These are phyloP conservation scores for Rhizomucor pusillus DNA, from an alignment of 371 early-diverging fungal genomes.

Conservation along the genomic window DNA sequence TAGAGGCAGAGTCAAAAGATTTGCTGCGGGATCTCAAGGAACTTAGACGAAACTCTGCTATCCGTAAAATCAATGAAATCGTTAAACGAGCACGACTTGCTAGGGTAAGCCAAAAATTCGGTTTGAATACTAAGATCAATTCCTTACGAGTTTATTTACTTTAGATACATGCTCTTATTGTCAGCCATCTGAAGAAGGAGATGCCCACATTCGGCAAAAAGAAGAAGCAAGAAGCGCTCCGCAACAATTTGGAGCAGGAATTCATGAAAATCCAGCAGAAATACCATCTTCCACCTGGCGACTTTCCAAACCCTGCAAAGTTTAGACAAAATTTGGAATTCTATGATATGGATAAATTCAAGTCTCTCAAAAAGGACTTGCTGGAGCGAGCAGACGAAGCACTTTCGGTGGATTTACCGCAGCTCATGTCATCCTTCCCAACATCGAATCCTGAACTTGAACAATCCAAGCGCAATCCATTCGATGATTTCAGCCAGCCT, in stretches of 20 bases:
- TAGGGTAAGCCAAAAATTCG: conserved; percentile 27
- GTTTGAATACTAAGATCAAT: neutral
- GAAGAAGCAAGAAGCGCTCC: conserved; percentile 63
- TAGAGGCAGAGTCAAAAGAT: conserved; percentile 78
- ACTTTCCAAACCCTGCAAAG: conserved; percentile 61
- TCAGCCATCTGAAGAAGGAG: conserved; percentile 78
- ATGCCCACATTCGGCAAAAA: conserved; percentile 85
- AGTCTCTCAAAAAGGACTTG: conserved; percentile 61
- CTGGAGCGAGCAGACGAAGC: conserved; percentile 60
- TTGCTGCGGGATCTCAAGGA: conserved; percentile 71
- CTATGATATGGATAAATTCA: conserved; percentile 71
- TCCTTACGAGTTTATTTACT: neutral
- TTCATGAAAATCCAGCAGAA: conserved; percentile 66
- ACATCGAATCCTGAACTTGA: conserved; percentile 48
- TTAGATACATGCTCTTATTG: conserved; percentile 80
- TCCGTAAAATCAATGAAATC: conserved; percentile 89
- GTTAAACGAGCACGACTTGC: conserved; percentile 86
- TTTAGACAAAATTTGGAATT: conserved; percentile 54
- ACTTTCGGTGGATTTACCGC: conserved; percentile 58
- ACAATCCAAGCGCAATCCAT: conserved; percentile 49
- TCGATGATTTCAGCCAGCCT: conserved; percentile 29
- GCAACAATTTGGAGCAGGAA: conserved; percentile 61
- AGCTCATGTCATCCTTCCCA: conserved; percentile 66
- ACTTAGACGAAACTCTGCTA: conserved; percentile 80
- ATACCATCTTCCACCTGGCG: conserved; percentile 60